Conservation (phyloP, 805 yeast species). For the Candida caryicola region DNA sequence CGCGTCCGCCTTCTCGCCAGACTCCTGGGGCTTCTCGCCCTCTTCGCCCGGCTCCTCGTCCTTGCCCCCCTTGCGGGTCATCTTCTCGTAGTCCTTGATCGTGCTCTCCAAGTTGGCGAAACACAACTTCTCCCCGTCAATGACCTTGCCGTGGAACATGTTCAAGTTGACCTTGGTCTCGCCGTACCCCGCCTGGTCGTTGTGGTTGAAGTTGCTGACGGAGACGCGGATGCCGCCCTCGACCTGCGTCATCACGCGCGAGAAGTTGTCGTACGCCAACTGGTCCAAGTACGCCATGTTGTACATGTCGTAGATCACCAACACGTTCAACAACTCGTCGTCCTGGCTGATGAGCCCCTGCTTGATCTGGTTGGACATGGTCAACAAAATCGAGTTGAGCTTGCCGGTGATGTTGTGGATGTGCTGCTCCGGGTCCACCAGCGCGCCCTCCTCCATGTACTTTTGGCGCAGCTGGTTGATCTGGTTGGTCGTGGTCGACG, state of each 20-base stretch:
- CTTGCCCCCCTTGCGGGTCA: conserved; percentile 17
- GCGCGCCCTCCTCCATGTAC: conserved; percentile 21
- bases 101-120: conserved; percentile 81
- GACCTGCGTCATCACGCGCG: conserved; percentile 66
- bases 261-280: conserved; percentile 53
- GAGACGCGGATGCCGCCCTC: conserved; percentile 71
- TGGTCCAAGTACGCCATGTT: conserved; percentile 49
- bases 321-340: conserved; percentile 39
- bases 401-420: conserved; percentile 24
- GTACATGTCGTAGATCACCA: conserved; percentile 61
- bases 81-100: conserved; percentile 42
- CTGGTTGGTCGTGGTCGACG: conserved; percentile 43
- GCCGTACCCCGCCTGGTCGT: conserved; percentile 16
- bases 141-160: conserved; percentile 68
- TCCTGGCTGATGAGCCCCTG: conserved; percentile 59
- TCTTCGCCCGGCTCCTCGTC: conserved; percentile 4
- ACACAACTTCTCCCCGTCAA: conserved; percentile 86
- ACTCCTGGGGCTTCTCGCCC: neutral
- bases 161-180: conserved; percentile 49
- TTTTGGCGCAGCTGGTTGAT: conserved; percentile 39
- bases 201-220: conserved; percentile 48
- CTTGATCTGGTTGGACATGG: conserved; percentile 42
- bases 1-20: conserved; percentile 24
- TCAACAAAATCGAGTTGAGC: conserved; percentile 31
- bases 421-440: conserved; percentile 20